Evolutionary conservation across 228 moss, liverwort and hornwort genomes (phyloP).

Genomic region (Sphagnum magellanicum): DNA sequence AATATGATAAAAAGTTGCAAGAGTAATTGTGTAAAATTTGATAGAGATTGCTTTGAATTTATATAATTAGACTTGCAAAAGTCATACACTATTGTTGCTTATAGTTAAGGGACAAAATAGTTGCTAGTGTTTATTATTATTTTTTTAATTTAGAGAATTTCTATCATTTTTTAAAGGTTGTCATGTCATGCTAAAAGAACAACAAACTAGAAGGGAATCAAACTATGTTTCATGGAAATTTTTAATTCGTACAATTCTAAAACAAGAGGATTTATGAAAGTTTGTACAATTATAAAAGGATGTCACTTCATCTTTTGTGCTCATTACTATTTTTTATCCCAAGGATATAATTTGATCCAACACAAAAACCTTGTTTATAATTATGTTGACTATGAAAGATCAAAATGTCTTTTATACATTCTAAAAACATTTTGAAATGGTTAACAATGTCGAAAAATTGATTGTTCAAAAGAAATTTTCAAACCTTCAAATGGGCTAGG

Average conservation of each 20-base stretch:
- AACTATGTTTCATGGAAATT: constrained; percentile 1
- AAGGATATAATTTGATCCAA: neutral
- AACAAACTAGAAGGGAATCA: neutral
- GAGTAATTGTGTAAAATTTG: neutral
- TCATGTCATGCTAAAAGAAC: neutral
- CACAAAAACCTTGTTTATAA: neutral
- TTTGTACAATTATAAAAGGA: neutral
- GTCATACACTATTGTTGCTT: neutral
- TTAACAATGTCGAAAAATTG: neutral
- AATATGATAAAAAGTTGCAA: neutral
- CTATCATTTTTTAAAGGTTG: neutral
- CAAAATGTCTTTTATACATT: neutral
- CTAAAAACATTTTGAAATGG: neutral
- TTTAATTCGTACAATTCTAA: neutral
- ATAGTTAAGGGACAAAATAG: neutral
- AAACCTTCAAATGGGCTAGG: neutral
- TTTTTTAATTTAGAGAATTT: neutral
- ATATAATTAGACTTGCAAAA: neutral
- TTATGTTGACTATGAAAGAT: neutral
- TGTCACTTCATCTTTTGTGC: no score
- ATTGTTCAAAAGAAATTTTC: neutral
- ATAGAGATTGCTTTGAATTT: neutral
- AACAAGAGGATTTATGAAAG: neutral
- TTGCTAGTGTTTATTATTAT: neutral
- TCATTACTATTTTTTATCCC: neutral